Conservation (phyloP, 495 filamentous ascomycete species). For the Penicillium verhagenii region DNA sequence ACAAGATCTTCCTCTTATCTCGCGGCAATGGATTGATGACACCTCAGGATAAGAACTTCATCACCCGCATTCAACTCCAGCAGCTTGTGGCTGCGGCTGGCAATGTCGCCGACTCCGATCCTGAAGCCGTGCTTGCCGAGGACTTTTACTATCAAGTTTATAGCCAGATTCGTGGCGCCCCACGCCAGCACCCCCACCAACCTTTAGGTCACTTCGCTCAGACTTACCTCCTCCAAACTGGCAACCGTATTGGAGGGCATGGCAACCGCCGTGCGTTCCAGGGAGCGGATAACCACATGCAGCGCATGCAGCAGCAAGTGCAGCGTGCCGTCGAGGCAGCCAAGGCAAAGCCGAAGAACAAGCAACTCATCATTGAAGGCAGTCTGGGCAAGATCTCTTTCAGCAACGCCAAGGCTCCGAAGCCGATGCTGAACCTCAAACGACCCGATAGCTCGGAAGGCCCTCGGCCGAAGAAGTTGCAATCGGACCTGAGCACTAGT, state of each 20-base stretch:
- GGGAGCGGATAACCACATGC: slow-evolving; percentile 92
- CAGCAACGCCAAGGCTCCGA: slow-evolving; percentile 95
- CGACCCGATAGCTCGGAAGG: slow-evolving; percentile 69
- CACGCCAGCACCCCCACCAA: slow-evolving; percentile 82
- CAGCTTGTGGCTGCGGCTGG: slow-evolving; percentile 91
- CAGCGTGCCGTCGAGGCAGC: slow-evolving; percentile 95
- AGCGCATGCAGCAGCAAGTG: slow-evolving; percentile 98
- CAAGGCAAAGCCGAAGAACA: slow-evolving; percentile 95
- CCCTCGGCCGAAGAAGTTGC: slow-evolving; percentile 43
- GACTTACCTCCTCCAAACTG: slow-evolving; percentile 94
- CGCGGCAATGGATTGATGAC: slow-evolving; percentile 98
- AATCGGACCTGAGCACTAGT: slow-evolving; percentile 52
- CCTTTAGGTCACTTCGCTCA: slow-evolving; percentile 95
- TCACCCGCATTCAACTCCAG: slow-evolving; percentile 95
- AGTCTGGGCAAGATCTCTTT: slow-evolving; percentile 98
- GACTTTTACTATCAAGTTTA: slow-evolving; percentile 99
- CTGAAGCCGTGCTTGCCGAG: slow-evolving; percentile 76
- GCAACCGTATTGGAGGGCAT: slow-evolving; percentile 67
- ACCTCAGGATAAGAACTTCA: slow-evolving; percentile 98
- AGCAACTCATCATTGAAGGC: slow-evolving; percentile 97
- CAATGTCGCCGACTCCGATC: slow-evolving; percentile 73
- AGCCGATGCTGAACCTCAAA: slow-evolving; percentile 93
- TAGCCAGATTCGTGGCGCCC: slow-evolving; percentile 84
- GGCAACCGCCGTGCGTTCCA: slow-evolving; percentile 62
- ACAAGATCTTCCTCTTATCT: slow-evolving; percentile 94